Evolutionary conservation across 306 rosid species (phyloP).

Genomic region (Albizia julibrissin): DNA sequence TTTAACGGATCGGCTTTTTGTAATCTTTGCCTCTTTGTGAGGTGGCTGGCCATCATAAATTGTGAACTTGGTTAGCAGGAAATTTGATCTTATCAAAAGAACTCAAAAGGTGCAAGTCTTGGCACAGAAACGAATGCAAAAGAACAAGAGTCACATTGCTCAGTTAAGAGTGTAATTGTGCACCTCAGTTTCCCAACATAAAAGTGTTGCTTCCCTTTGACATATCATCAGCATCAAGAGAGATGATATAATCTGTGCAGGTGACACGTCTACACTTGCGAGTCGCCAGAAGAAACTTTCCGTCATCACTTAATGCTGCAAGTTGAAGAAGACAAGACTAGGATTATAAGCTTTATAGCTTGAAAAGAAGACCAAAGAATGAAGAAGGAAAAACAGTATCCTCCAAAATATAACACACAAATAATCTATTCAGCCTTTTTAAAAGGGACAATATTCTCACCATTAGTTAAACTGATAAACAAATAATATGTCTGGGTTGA

Average conservation of each 20-base stretch:
- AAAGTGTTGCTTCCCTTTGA: constrained; percentile 82
- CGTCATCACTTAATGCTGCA: constrained; percentile 74
- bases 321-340: constrained; percentile 16
- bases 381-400: background rate
- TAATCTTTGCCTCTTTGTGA: constrained; percentile 65
- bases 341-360: constrained; percentile 18
- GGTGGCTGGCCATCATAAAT: constrained; percentile 87
- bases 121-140: constrained; percentile 3
- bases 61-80: constrained; percentile 91
- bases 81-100: constrained; percentile 70
- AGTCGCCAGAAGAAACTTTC: constrained; percentile 96
- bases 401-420: background rate
- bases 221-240: constrained; percentile 70
- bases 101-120: constrained; percentile 31
- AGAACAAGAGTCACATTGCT: constrained; percentile 7
- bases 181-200: constrained; percentile 91
- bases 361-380: constrained; percentile 23
- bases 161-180: constrained; percentile 15
- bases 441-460: constrained; percentile 45
- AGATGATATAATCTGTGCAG: constrained; percentile 80
- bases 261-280: constrained; percentile 90
- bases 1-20: constrained; percentile 79
- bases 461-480: constrained; percentile 60
- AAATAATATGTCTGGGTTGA: constrained; percentile 78
- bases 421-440: background rate